Base-by-base conservation (phyloP, 2,329 filamentous ascomycete species). In the Diaporthe sp. region DNA sequence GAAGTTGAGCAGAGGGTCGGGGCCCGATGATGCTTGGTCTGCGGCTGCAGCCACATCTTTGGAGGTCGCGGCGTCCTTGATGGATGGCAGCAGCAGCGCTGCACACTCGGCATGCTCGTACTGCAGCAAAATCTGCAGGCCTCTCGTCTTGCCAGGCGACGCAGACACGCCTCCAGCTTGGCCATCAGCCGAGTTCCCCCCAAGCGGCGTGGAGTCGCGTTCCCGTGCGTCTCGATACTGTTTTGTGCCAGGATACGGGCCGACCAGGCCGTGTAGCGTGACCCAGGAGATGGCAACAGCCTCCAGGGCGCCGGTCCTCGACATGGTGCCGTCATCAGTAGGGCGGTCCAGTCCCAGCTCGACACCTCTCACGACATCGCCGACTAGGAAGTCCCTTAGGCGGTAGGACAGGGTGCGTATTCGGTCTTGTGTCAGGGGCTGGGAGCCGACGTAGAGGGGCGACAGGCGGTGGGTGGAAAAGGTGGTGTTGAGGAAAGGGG, bases 331-430 rank as follows among this genome's bases (percentile, higher is more conserved):
- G 35, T 87, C 86, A 25, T 84, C 84, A 4, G 78, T 79, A 15
- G 75, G 77, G 7, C 84, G 82, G 66, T 85, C 84, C 6, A 88
- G 78, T 0, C 86, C 86, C 25, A 92, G 85, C 76, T 91, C 88
- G 25, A 91, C 87, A 57, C 90, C 90, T 72, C 90, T 87, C n/a
- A 91, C 88, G 1, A 90, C 87, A 77, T 91, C 89, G 22, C 89
- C 89, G 0, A 90, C 88, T 0, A 91, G 84, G 1, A 84, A 84
- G 64, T 91, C 89, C 52, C 89, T 87, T 2, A 92, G 81, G 2
- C 87, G 84, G 10, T 84, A 84, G 0, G 87, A 85, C 0, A 91
- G 82, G 0, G 80, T 73, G 19, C 83, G 80, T 3, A 91, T 83
- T 4, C 86, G 84, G 0, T 79, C 55, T 0, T 80, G 61, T 0